Evolutionary conservation across 305 asterid genomes (phyloP), one percentile per base, ranked within the genome.

Genomic region (Lippia alba): DNA sequence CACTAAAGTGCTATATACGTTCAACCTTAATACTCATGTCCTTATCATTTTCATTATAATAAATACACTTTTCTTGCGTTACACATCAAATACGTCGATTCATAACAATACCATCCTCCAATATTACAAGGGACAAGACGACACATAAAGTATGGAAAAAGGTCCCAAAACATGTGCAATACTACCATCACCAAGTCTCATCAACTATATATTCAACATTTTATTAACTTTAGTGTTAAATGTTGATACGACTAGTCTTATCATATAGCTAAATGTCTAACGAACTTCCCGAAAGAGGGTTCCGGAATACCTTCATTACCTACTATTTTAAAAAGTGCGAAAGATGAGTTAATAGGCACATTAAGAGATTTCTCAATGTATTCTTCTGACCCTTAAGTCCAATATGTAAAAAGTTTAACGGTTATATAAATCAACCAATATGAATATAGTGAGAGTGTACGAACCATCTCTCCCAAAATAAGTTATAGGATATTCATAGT

Each of bases 91-190:
- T 15, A 15, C 36, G 53, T 71, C 18, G 39, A 71, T 46, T 67
- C 62, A 45, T 30, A 60, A 16, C 56, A 40, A 39, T 16, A 73
- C 64, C 51, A 48, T 63, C 77, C 69, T 60, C 18, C 64, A 64
- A 66, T 5, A 58, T 55, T 57, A 24, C 48, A 24, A 24, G 48
- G 73, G 64, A 15, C 60, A 50, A 69, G 24, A 45, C 39, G 50
- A 58, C 57, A 58, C 16, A 44, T 51, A 48, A 57, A 18, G 34
- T 59, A 18, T 64, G 53, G 14, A 16, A 54, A 78, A 56, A 54
- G 41, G 77, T 41, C 79, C 79, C 74, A 71, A 66, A 64, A 75
- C 82, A 77, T 70, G 85, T 74, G 80, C 80, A 50, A 12, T 57
- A 67, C 78, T 64, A 12, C 57, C 64, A 74, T 67, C 17, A 32